Conservation (phyloP, 805 yeast species). For the Ogataea corticis region DNA sequence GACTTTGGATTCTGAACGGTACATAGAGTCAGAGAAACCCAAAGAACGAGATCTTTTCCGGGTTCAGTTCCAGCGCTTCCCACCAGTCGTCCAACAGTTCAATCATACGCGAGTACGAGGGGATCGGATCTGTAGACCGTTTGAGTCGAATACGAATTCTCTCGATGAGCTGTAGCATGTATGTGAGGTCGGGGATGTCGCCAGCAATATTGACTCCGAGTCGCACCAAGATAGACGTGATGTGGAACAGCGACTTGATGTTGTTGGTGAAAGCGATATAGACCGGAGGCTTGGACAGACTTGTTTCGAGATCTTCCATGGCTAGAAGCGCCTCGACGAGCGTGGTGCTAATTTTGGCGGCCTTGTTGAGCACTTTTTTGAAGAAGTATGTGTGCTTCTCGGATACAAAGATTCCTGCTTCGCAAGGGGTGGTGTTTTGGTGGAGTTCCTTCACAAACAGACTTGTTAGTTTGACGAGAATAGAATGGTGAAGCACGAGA, state of each 20-base stretch:
- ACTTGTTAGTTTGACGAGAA: slow-evolving; percentile 27
- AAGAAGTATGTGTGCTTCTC: slow-evolving; percentile 23
- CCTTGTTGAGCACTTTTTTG: slow-evolving; percentile 22
- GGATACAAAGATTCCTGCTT: slow-evolving; percentile 16
- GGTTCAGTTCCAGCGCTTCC: slow-evolving; percentile 19
- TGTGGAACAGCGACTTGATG: slow-evolving; percentile 31
- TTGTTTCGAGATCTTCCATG: slow-evolving; percentile 16
- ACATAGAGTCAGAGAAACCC: slow-evolving; percentile 8
- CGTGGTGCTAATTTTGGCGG: slow-evolving; percentile 21
- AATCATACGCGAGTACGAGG: slow-evolving; percentile 17
- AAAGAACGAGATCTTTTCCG: slow-evolving; percentile 25
- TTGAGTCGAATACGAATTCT: slow-evolving; percentile 6
- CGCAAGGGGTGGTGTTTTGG: slow-evolving; percentile 9
- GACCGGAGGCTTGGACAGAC: slow-evolving; percentile 21
- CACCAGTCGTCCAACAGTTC: slow-evolving; percentile 20
- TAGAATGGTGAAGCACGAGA: slow-evolving; percentile 30
- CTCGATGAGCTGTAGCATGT: slow-evolving; percentile 5
- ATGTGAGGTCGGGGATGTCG: slow-evolving; percentile 4
- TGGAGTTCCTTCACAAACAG: slow-evolving; percentile 21
- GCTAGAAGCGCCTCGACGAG: slow-evolving; percentile 21
- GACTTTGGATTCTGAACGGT: slow-evolving; percentile 43
- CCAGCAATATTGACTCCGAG: slow-evolving; percentile 19
- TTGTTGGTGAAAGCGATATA: slow-evolving; percentile 29
- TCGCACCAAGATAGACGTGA: slow-evolving; percentile 24
- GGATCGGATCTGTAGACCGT: slow-evolving; percentile 9